Evolutionary conservation across 176 grass and related monocot species (phyloP), one percentile per base, ranked within the genome.

Genomic region (Oryza officinalis): DNA sequence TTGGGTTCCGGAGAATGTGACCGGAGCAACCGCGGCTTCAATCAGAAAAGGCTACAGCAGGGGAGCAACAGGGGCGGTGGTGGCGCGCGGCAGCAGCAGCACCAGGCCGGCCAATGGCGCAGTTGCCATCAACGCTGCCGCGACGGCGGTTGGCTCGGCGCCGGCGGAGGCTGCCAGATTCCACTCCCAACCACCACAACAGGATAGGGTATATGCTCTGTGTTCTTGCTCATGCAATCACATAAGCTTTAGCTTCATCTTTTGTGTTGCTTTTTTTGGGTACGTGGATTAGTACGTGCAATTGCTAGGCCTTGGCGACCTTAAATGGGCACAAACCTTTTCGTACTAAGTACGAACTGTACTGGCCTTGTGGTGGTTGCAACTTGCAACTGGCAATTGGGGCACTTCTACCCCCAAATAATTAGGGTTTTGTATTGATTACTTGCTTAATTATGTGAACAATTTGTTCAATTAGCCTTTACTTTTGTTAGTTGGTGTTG

Each of bases 111-210:
- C 43, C 18, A 88, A 86, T 79, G 87, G 92, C 72, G 59, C 84
- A 68, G 87, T 87, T 81, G 80, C 87, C 72, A 87, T 94, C 75
- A 92, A 85, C 70, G 89, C 89, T 65, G 89, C 92, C 0, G 87
- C 89, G 64, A 82, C 84, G 54, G 86, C 80, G 80, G 87, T 78
- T 80, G 89, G 84, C 67, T 84, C 89, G 14, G 86, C 87, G 27
- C 81, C 92, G 37, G 76, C 87, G 20, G 86, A 84, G 27, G 84
- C 89, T 30, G 76, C 87, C 65, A 92, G 87, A 80, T 92, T 92
- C 87, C 87, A 80, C 35, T 86, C 77, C 76, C 92, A 89, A 15
- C 87, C 57, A 65, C 83, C 72, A 12, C 87, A 85, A 32, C 87
- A 90, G 68, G 75, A 90, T 65, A 92, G 81, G 84, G 92, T 94